phyloP scores from a whole-genome alignment of 176 grass and related monocot genomes.

The Lolium perenne region DNA sequence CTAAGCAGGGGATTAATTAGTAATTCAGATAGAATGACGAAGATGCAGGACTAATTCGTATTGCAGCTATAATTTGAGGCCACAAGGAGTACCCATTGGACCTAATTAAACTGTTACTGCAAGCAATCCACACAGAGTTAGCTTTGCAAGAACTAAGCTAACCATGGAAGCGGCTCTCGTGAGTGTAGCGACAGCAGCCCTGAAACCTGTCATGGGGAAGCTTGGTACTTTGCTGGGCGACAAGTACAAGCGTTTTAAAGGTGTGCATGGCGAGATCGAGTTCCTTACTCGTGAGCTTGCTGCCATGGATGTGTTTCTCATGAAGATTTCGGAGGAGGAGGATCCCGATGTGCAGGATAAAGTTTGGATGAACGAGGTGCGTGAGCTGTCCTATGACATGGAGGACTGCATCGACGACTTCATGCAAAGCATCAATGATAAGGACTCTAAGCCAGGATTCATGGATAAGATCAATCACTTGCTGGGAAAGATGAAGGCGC shows the following conservation, averaged over 20 bases:
- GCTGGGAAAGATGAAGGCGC: background rate
- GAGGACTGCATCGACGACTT: background rate
- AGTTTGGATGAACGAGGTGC: background rate
- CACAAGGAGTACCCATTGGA: no score
- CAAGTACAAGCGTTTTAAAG: background rate
- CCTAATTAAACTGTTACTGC: no score
- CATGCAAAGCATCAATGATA: background rate
- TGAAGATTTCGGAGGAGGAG: background rate
- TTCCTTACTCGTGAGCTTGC: background rate
- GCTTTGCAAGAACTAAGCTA: no score
- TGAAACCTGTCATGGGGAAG: background rate
- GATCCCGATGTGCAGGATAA: background rate
- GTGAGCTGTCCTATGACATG: background rate
- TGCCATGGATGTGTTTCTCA: background rate
- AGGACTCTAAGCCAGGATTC: background rate
- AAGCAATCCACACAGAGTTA: no score
- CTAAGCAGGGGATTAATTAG: no score
- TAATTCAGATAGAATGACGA: no score
- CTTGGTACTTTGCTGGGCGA: background rate
- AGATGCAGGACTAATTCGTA: no score
- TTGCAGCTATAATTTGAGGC: no score
- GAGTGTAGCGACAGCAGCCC: background rate
- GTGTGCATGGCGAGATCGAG: background rate
- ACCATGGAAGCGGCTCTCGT: background rate
- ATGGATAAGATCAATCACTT: background rate